These are phyloP conservation scores for Fomes fomentarius DNA, from an alignment of 1,284 basidiomycete genomes.

Conservation along the genomic window DNA sequence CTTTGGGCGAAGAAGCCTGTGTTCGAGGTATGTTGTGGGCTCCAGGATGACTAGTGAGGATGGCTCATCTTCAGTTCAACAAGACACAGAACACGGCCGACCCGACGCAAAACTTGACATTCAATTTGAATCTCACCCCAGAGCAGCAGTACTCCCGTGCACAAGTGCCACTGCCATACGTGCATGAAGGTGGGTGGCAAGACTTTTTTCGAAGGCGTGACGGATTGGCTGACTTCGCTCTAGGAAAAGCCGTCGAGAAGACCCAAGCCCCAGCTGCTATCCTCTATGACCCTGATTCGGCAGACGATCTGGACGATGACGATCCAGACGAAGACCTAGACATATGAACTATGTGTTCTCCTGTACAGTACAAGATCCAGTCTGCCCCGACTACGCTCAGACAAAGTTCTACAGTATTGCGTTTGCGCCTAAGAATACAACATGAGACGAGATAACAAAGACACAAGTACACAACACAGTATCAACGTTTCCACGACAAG, in stretches of 20 bases:
- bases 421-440: conserved; percentile 4
- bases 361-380: background rate
- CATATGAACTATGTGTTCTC: conserved; percentile 46
- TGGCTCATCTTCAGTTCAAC: too few relatives aligned
- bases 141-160: conserved; percentile 82
- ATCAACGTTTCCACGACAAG: background rate
- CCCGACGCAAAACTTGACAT: conserved; percentile 71
- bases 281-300: conserved; percentile 83
- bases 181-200: conserved; percentile 71
- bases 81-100: conserved; percentile 45
- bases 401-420: background rate
- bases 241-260: conserved; percentile 31
- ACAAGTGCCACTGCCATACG: conserved; percentile 85
- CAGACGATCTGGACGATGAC: conserved; percentile 88
- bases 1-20: conserved; percentile 46
- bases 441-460: background rate
- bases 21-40: conserved; percentile 44
- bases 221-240: background rate
- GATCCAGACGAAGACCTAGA: conserved; percentile 90
- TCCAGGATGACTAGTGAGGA: too few relatives aligned
- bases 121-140: conserved; percentile 86
- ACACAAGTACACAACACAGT: background rate
- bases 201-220: background rate
- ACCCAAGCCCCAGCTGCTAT: conserved; percentile 41
- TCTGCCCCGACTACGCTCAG: background rate